These are phyloP conservation scores for Lupinus albus DNA, from an alignment of 306 rosid genomes.

Conservation along the genomic window DNA sequence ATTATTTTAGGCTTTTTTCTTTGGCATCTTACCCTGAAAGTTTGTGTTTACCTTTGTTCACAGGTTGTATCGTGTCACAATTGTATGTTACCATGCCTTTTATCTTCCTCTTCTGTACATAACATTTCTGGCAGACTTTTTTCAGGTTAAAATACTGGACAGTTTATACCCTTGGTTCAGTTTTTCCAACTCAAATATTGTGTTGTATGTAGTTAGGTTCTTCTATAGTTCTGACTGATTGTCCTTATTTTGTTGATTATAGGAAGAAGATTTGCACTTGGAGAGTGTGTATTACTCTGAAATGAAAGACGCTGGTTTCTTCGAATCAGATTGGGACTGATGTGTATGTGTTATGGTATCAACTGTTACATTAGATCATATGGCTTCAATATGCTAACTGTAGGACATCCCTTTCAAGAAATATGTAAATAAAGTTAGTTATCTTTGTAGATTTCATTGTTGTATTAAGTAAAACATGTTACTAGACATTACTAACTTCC, in stretches of 20 bases:
- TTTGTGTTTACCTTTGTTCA: conserved; percentile 35
- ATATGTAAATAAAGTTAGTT: conserved; percentile 43
- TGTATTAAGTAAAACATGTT: background rate
- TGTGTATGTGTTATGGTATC: conserved; percentile 34
- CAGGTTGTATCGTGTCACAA: conserved; percentile 75
- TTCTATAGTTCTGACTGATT: background rate
- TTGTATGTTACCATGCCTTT: conserved; percentile 77
- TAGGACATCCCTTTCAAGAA: conserved; percentile 14
- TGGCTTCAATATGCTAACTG: conserved; percentile 27
- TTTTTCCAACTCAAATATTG: conserved; percentile 11
- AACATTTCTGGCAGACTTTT: conserved; percentile 89
- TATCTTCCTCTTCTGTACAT: conserved; percentile 90
- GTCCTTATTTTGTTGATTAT: conserved; percentile 24
- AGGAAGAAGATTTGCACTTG: conserved; percentile 84
- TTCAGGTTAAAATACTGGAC: conserved; percentile 55
- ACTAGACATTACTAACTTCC: background rate
- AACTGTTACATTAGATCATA: conserved; percentile 28
- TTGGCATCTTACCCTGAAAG: conserved; percentile 30
- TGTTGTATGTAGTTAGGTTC: conserved; percentile 5
- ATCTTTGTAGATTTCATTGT: no score
- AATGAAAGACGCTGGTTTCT: conserved; percentile 98
- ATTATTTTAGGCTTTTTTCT: conserved; percentile 15
- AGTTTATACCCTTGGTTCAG: background rate
- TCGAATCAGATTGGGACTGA: conserved; percentile 85
- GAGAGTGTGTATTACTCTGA: conserved; percentile 89